Conservation (phyloP, 2,329 filamentous ascomycete genomes). For the Xylariaceae sp. region DNA sequence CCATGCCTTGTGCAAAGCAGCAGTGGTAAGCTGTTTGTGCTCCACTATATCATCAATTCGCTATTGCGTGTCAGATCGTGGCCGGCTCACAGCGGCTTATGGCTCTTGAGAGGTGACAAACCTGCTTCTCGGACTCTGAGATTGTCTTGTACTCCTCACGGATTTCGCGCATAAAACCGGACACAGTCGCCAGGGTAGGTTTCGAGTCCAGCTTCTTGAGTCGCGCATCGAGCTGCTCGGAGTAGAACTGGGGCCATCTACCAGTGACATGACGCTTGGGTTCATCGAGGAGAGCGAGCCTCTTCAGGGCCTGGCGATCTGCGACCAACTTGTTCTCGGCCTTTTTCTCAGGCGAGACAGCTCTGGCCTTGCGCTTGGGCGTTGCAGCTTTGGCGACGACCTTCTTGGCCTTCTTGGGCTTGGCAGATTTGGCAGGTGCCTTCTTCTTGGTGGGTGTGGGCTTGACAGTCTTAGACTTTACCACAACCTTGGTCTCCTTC, state of each 20-base stretch:
- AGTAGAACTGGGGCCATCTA: conserved; percentile 38
- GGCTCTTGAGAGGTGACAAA: conserved; percentile 28
- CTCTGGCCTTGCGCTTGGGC: conserved; percentile 11
- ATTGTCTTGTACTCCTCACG: conserved; percentile 37
- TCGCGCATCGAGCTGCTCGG: conserved; percentile 21
- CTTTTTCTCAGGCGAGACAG: conserved; percentile 21
- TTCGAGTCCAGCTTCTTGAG: not conserved
- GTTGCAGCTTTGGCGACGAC: conserved; percentile 3
- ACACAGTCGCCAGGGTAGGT: too few relatives aligned
- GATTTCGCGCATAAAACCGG: conserved; percentile 27
- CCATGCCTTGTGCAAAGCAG: conserved; percentile 43
- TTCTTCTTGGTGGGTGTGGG: conserved; percentile 21
- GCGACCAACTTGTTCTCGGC: conserved; percentile 25
- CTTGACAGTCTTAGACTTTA: conserved; percentile 20
- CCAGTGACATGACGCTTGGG: conserved; percentile 31
- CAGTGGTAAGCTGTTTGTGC: conserved; percentile 41
- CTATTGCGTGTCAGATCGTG: conserved; percentile 27
- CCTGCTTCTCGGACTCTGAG: conserved; percentile 39
- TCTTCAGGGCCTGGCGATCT: conserved; percentile 31
- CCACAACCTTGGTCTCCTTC: conserved; percentile 9
- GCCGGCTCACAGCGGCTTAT: not conserved
- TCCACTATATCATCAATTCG: conserved; percentile 31
- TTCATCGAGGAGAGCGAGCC: conserved; percentile 38
- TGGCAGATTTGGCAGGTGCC: not conserved
- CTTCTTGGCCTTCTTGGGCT: conserved; percentile 2